These are phyloP conservation scores for Trichoderma hamatum DNA, from an alignment of 2,329 filamentous ascomycete genomes.

Conservation along the genomic window DNA sequence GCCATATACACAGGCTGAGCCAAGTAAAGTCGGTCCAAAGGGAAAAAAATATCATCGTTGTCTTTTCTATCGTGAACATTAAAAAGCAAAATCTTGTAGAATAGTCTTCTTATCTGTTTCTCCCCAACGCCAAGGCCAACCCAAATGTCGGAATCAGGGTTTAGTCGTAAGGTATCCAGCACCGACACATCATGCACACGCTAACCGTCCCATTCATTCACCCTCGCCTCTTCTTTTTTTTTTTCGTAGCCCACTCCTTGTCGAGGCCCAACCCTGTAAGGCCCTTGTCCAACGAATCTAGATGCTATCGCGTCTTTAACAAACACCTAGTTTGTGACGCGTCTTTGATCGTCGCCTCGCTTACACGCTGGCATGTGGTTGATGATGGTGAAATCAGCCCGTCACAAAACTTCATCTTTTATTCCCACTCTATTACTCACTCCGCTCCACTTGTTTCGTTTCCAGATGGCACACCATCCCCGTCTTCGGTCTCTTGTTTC, in stretches of 20 bases:
- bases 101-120: conserved; percentile 10
- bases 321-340: conserved; percentile 12
- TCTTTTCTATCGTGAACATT: conserved; percentile 26
- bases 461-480: conserved; percentile 1
- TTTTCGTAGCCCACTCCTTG: background rate
- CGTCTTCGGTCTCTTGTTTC: conserved; percentile 18
- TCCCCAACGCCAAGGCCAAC: conserved; percentile 18
- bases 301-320: conserved; percentile 16
- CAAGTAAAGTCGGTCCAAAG: background rate
- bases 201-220: conserved; percentile 24
- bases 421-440: background rate
- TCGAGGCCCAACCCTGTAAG: conserved; percentile 14
- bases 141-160: background rate
- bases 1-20: background rate
- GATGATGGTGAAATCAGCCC: background rate
- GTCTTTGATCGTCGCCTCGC: conserved; percentile 13
- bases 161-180: conserved; percentile 22
- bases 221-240: background rate
- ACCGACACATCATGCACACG: conserved; percentile 21
- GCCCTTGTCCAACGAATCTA: conserved; percentile 9
- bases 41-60: conserved; percentile 13
- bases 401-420: background rate
- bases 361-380: conserved; percentile 20
- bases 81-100: conserved; percentile 14
- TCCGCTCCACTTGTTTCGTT: conserved; percentile 21